phyloP scores from a whole-genome alignment of 345 rosid species.

The Psidium guajava region DNA sequence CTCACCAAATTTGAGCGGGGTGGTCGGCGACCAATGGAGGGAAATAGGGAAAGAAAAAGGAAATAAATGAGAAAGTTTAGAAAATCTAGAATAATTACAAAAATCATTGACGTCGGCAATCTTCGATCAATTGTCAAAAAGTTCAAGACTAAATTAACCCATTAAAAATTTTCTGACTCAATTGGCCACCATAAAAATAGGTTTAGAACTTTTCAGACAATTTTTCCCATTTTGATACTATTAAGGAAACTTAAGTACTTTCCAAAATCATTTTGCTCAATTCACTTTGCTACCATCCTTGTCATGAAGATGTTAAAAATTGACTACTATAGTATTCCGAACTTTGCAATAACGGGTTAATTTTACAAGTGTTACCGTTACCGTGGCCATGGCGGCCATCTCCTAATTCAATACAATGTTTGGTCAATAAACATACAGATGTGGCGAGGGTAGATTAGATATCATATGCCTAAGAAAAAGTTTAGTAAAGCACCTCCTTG shows the following conservation, averaged over 20 bases:
- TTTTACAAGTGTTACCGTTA: background rate
- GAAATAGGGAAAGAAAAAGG: too few species aligned
- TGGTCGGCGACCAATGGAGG: too few species aligned
- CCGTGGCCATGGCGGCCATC: background rate
- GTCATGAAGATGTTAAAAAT: background rate
- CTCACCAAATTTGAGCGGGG: too few species aligned
- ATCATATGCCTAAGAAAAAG: background rate
- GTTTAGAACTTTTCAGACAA: too few species aligned
- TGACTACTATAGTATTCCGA: background rate
- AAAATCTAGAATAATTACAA: too few species aligned
- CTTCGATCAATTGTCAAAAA: too few species aligned
- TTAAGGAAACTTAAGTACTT: background rate
- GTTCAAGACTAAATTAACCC: too few species aligned
- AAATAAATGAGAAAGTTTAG: too few species aligned
- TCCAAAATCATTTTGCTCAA: background rate
- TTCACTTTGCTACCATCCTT: background rate
- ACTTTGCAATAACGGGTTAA: background rate
- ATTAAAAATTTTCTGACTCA: too few species aligned
- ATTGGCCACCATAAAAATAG: too few species aligned
- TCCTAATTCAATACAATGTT: background rate
- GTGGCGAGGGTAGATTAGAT: background rate
- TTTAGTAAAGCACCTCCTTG: background rate
- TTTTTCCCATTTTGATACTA: background rate
- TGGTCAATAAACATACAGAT: background rate
- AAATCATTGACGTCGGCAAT: too few species aligned